These are phyloP conservation scores for Phytopythium kandeliae DNA, from an alignment of 352 stramenopile species.

Conservation along the genomic window DNA sequence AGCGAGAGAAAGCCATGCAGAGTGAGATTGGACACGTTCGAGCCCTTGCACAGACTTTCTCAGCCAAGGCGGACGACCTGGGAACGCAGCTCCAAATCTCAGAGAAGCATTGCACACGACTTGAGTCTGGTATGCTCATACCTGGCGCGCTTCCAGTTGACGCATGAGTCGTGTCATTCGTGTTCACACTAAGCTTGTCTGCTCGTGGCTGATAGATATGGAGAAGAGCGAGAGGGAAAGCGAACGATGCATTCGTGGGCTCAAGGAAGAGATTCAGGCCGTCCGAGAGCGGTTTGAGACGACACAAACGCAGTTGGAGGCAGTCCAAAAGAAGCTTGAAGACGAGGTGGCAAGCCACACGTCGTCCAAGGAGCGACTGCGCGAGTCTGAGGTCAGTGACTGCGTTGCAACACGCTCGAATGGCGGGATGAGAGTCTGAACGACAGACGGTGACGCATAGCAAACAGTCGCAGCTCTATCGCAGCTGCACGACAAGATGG, in stretches of 20 bases:
- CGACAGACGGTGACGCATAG: slow-evolving; percentile 11
- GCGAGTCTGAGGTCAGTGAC: slow-evolving; percentile 45
- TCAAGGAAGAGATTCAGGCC: slow-evolving; percentile 25
- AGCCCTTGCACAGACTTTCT: slow-evolving; percentile 42
- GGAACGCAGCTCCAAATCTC: slow-evolving; percentile 40
- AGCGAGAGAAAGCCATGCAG: slow-evolving; percentile 33
- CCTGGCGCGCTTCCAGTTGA: too few species aligned
- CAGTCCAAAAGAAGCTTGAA: slow-evolving; percentile 31
- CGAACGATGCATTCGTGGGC: slow-evolving; percentile 21
- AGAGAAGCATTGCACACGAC: slow-evolving; percentile 26
- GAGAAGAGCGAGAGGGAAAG: slow-evolving; percentile 24
- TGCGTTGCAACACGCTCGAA: neutral
- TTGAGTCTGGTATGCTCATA: slow-evolving; percentile 24
- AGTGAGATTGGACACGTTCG: slow-evolving; percentile 48
- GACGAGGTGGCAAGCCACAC: slow-evolving; percentile 37
- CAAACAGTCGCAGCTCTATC: slow-evolving; percentile 61
- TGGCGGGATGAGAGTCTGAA: neutral
- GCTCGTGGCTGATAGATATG: too few species aligned
- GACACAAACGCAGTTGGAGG: slow-evolving; percentile 23
- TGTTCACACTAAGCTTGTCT: too few species aligned
- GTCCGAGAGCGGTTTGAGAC: slow-evolving; percentile 22
- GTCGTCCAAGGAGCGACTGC: slow-evolving; percentile 36
- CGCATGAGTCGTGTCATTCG: neutral
- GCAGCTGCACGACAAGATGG: slow-evolving; percentile 68
- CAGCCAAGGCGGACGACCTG: slow-evolving; percentile 44